phyloP scores from a whole-genome alignment of 2,329 filamentous ascomycete genomes.

The Phialemoniopsis sp. region DNA sequence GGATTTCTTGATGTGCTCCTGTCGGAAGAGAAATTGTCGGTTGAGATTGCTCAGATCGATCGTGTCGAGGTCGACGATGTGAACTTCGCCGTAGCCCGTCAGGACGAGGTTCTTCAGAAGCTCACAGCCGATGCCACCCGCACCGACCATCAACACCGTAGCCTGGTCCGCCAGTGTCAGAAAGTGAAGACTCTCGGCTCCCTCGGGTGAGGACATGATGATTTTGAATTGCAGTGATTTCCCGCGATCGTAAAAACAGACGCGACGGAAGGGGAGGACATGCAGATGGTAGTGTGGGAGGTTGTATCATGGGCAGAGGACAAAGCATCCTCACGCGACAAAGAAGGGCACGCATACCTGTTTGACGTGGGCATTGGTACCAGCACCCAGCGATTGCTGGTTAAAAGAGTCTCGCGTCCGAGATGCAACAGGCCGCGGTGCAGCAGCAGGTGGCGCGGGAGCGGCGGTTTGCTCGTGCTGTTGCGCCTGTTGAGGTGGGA shows the following conservation, averaged over 20 bases:
- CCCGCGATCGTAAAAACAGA: neutral
- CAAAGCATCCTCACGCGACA: conserved; percentile 3
- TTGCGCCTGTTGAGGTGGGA: neutral
- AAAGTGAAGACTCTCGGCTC: too few species aligned
- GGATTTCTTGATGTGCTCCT: conserved; percentile 96
- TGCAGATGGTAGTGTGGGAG: neutral
- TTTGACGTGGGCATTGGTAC: conserved; percentile 62
- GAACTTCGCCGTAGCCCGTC: conserved; percentile 85
- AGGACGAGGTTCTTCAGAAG: conserved; percentile 94
- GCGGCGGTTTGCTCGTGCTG: conserved; percentile 3
- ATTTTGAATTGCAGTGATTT: too few species aligned
- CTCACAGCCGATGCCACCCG: conserved; percentile 96
- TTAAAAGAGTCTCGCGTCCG: conserved; percentile 50
- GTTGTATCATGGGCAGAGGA: neutral
- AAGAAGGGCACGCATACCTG: conserved; percentile 45
- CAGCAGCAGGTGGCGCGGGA: conserved; percentile 5
- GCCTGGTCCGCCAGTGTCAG: conserved; percentile 46
- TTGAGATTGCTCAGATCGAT: conserved; percentile 98
- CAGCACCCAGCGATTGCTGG: conserved; percentile 62
- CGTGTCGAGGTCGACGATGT: conserved; percentile 95
- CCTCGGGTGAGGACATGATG: too few species aligned
- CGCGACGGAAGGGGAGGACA: neutral
- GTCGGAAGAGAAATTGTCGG: conserved; percentile 92
- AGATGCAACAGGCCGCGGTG: conserved; percentile 8
- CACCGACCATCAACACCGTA: conserved; percentile 88